Evolutionary conservation across 2,329 filamentous ascomycete species (phyloP), one percentile per base, ranked within the genome.

Genomic region (Macrophomina phaseolina): DNA sequence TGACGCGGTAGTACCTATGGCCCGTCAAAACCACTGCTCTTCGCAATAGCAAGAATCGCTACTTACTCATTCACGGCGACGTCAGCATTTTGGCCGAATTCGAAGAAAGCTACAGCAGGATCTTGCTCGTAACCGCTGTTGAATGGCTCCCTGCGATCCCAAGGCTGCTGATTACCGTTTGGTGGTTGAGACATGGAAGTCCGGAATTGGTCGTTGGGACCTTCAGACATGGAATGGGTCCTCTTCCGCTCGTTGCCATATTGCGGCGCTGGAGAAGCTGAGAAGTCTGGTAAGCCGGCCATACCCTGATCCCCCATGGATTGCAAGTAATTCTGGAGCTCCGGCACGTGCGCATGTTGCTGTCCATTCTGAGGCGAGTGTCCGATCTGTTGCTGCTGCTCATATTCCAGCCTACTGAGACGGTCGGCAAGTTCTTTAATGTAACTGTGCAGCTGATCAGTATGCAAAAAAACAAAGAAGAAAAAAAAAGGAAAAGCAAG

Each of bases 341-440:
- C 65, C 45, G 65, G 46, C 12, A 61, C 53, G 30, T 66, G 65
- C 30, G 62, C 28, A 32, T 58, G 56, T 38, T 48, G 38, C 8
- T 67, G 65, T 14, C 45, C 60, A 18, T 58, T 52, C 42, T 67
- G 65, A 4, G 56, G 56, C 7, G 65, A 63, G 11, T 67, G 65
- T 23, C 65, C 58, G n/a, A 58, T 52, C n/a, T 40, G 23, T 5
- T 64, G 58, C 32, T 63, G 65, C 12, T 51, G 56, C 36, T 67
- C 58, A 34, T 62, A 67, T 69, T 80, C 78, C 7, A 80, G 73
- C 18, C 75, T 75, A 53, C 77, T 77, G 9, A 80, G 71, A 8
- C 78, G 74, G 52, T 79, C 77, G 45, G 78, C 77, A 6, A 80
- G 67, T 52, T 80, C 78, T 67, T 80, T 80, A 67, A 80, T 80